Evolutionary conservation across 805 yeast genomes (phyloP).

Genomic region (Starmerella floricola): DNA sequence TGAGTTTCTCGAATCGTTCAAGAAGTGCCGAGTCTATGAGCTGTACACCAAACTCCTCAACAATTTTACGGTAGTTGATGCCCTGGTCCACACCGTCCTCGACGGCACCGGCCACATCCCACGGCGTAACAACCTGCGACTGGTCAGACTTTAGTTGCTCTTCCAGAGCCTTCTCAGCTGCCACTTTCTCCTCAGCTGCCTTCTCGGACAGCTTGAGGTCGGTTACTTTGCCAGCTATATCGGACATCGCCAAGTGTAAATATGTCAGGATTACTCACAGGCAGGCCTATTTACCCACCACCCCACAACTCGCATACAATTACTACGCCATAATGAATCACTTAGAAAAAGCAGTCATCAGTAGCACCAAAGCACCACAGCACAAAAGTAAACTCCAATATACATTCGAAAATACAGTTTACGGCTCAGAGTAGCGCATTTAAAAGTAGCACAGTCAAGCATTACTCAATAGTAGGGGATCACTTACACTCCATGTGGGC

Average conservation of each 20-base stretch:
- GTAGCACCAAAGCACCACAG: too few relatives aligned
- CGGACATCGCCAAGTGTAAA: slow-evolving; percentile 12
- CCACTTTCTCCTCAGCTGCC: not conserved
- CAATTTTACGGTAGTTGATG: slow-evolving; percentile 83
- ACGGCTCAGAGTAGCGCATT: too few relatives aligned
- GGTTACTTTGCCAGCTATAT: slow-evolving; percentile 20
- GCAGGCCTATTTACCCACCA: not conserved
- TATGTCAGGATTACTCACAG: not conserved
- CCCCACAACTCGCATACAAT: too few relatives aligned
- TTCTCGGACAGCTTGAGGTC: slow-evolving; percentile 11
- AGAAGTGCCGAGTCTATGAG: slow-evolving; percentile 58
- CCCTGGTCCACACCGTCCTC: slow-evolving; percentile 86
- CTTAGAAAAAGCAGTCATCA: too few relatives aligned
- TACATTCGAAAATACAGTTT: too few relatives aligned
- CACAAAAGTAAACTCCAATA: too few relatives aligned
- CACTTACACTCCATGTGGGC: too few relatives aligned
- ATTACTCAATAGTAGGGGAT: too few relatives aligned
- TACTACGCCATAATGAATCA: too few relatives aligned
- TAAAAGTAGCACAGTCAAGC: too few relatives aligned
- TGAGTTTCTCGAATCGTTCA: slow-evolving; percentile 59
- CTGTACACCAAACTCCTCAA: slow-evolving; percentile 76
- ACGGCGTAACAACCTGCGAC: slow-evolving; percentile 66
- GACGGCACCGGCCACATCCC: slow-evolving; percentile 99
- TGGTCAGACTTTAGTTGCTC: slow-evolving; percentile 7
- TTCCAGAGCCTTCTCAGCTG: slow-evolving; percentile 5